Percentiles rank a stretch among this genome's conserved stretches.
Conservation (phyloP, 1,284 basidiomycete species). For the Veloporphyrellus conicus region DNA sequence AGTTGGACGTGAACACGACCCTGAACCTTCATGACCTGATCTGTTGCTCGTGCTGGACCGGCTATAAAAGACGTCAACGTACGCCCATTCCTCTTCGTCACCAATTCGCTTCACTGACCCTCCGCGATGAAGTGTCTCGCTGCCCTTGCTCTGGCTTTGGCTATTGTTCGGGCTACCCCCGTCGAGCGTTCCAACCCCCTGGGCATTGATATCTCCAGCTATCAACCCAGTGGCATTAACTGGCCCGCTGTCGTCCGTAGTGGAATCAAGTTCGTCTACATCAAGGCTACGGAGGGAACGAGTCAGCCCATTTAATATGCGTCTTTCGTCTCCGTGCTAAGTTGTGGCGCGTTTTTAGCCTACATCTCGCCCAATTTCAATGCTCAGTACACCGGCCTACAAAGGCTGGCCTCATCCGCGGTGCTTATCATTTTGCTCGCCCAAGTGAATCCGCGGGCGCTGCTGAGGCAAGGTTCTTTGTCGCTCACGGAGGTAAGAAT, state of each 20-base stretch:
- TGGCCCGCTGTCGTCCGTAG: slow-evolving; percentile 54
- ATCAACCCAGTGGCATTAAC: slow-evolving; percentile 48
- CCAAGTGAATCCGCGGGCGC: slow-evolving; percentile 40
- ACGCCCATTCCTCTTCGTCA: too few relatives aligned
- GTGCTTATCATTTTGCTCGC: too few relatives aligned
- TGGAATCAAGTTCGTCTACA: slow-evolving; percentile 57
- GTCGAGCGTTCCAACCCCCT: slow-evolving; percentile 38
- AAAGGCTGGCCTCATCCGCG: slow-evolving; percentile 46
- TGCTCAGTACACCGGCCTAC: slow-evolving; percentile 45
- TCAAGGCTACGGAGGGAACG: slow-evolving; percentile 71
- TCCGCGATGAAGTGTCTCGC: slow-evolving; percentile 23
- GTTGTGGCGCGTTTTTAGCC: slow-evolving; percentile 14
- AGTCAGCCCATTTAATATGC: slow-evolving; percentile 30
- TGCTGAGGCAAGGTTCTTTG: slow-evolving; percentile 54
- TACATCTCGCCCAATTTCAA: slow-evolving; percentile 39
- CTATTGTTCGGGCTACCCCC: slow-evolving; percentile 14
- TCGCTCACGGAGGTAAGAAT: slow-evolving; percentile 56
- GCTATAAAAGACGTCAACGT: too few relatives aligned
- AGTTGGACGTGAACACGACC: too few relatives aligned
- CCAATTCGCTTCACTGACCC: too few relatives aligned
- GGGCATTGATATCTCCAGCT: slow-evolving; percentile 57
- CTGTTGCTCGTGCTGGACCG: too few relatives aligned
- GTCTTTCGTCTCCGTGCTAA: background rate
- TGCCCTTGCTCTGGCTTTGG: slow-evolving; percentile 14
- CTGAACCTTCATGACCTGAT: too few relatives aligned